Conservation (phyloP, 2,329 filamentous ascomycete genomes). For the Lachnellula arida region DNA sequence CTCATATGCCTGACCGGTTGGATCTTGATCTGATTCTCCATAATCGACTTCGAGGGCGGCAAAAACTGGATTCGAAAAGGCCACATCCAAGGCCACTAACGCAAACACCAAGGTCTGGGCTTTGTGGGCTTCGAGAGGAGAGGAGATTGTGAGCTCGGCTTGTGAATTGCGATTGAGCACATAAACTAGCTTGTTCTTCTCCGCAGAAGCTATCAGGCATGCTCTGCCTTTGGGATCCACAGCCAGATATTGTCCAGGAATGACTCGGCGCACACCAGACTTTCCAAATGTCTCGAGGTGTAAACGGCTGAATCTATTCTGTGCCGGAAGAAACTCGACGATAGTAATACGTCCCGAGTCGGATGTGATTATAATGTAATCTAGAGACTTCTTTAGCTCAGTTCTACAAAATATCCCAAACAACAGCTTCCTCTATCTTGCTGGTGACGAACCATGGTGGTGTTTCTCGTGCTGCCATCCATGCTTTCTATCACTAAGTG, state of each 20-base stretch:
- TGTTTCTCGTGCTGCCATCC: constrained; percentile 43
- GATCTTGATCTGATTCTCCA: constrained; percentile 84
- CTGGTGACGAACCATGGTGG: constrained; percentile 27
- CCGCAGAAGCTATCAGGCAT: constrained; percentile 86
- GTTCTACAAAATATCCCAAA: constrained; percentile 12
- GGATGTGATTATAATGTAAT: constrained; percentile 92
- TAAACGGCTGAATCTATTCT: constrained; percentile 82
- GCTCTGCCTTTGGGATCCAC: constrained; percentile 94
- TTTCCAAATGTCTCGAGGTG: constrained; percentile 98
- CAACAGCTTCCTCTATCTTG: constrained; percentile 11
- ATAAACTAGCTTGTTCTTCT: constrained; percentile 99
- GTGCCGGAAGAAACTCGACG: constrained; percentile 80
- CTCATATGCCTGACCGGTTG: constrained; percentile 73
- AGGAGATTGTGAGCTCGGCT: constrained; percentile 93
- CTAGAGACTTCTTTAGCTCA: constrained; percentile 44
- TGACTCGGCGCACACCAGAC: constrained; percentile 86
- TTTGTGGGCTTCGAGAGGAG: constrained; percentile 92
- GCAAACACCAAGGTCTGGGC: constrained; percentile 86
- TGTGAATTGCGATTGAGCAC: constrained; percentile 94
- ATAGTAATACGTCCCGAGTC: constrained; percentile 95
- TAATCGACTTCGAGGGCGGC: constrained; percentile 94
- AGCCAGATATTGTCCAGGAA: constrained; percentile 93
- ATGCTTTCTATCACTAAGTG: constrained; percentile 70
- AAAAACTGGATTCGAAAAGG: constrained; percentile 96
- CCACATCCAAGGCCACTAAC: constrained; percentile 84